A percentile compares a stretch with the other conserved stretches of the same genome.
Conservation (phyloP, 1,284 basidiomycete genomes). For the Laetiporus sulphureus region DNA sequence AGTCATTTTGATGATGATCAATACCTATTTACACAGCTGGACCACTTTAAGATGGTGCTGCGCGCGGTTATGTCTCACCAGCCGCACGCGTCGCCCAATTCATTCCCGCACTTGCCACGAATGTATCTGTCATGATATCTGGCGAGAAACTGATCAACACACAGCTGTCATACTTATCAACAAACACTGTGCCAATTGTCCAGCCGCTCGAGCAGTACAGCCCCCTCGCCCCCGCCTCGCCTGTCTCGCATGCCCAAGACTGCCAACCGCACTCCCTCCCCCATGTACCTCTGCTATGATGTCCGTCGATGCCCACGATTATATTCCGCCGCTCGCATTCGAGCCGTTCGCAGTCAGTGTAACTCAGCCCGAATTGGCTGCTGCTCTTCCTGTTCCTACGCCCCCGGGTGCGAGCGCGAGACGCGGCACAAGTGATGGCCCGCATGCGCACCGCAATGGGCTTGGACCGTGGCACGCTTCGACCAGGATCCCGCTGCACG, state of each 20-base stretch:
- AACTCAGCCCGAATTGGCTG: background rate
- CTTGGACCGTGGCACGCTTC: no score
- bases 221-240: conserved; percentile 1
- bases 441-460: conserved; percentile 1
- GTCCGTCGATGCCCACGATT: conserved; percentile 5
- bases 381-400: background rate
- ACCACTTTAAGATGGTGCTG: no score
- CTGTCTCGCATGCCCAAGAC: conserved; percentile 1
- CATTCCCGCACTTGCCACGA: background rate
- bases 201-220: conserved; percentile 6
- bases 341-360: conserved; percentile 8
- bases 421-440: background rate
- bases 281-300: conserved; percentile 8
- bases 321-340: conserved; percentile 8
- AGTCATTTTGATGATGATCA: conserved; percentile 6
- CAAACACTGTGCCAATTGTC: conserved; percentile 1
- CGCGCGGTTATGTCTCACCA: conserved; percentile 1
- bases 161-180: conserved; percentile 4
- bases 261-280: conserved; percentile 3
- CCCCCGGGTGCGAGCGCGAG: no score
- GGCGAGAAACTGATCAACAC: background rate
- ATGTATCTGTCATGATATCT: background rate
- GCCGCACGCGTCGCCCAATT: no score
- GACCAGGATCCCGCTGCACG: no score
- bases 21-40: no score